Evolutionary conservation across 2,329 filamentous ascomycete species (phyloP).

Genomic region (Xenoacremonium recifei): DNA sequence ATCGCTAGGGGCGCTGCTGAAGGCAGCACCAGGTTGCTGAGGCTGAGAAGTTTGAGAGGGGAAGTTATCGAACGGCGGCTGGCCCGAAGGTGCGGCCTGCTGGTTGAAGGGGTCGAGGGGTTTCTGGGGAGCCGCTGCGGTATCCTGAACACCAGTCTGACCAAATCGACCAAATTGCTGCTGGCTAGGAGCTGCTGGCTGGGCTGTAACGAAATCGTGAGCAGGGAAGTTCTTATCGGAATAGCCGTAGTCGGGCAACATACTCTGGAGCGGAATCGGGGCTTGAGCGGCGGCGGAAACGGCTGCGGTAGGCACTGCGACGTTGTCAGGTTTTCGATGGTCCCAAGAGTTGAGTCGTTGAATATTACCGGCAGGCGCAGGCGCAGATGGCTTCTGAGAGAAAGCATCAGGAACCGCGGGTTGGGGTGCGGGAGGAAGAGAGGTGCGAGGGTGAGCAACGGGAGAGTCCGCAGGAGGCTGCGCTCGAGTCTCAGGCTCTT

Average conservation of each 20-base stretch:
- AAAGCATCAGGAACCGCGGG: slow-evolving; percentile 56
- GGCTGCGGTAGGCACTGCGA: slow-evolving; percentile 13
- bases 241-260: slow-evolving; percentile 3
- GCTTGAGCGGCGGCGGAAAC: slow-evolving; percentile 22
- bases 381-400: slow-evolving; percentile 49
- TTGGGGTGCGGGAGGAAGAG: slow-evolving; percentile 72
- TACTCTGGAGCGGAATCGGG: slow-evolving; percentile 28
- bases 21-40: slow-evolving; percentile 61
- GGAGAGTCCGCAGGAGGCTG: slow-evolving; percentile 94
- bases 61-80: slow-evolving; percentile 62
- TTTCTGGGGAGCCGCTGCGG: slow-evolving; percentile 64
- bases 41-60: slow-evolving; percentile 59
- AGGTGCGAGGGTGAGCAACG: slow-evolving; percentile 78
- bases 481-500: slow-evolving; percentile 91
- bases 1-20: slow-evolving; percentile 74
- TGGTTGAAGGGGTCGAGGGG: slow-evolving; percentile 85
- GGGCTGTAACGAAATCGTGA: slow-evolving; percentile 29
- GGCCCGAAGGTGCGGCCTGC: slow-evolving; percentile 53
- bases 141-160: slow-evolving; percentile 60
- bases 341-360: neutral
- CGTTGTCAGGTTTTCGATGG: slow-evolving; percentile 9
- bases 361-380: slow-evolving; percentile 32
- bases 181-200: slow-evolving; percentile 55
- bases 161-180: slow-evolving; percentile 71
- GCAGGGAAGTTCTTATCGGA: neutral